These are phyloP conservation scores for Teunomyces barrocoloradensis DNA, from an alignment of 805 yeast species.

Conservation along the genomic window DNA sequence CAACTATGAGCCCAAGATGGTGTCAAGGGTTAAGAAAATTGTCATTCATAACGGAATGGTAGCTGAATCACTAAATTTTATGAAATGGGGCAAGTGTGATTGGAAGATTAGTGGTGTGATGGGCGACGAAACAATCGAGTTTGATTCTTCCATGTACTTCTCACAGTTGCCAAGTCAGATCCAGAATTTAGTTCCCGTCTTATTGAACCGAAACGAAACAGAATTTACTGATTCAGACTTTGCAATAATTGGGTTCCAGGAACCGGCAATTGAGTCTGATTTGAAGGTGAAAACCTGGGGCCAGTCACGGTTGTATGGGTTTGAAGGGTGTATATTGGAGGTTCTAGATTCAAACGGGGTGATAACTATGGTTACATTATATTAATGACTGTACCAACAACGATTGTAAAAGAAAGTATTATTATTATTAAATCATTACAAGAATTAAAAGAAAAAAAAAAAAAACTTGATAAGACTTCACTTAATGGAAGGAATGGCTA, in stretches of 20 bases:
- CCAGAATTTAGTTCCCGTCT: conserved; percentile 27
- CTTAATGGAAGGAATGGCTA: neutral
- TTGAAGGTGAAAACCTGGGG: conserved; percentile 38
- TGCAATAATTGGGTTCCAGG: conserved; percentile 24
- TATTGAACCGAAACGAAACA: conserved; percentile 37
- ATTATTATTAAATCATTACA: neutral
- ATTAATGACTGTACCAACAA: conserved; percentile 4
- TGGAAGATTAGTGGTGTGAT: conserved; percentile 33
- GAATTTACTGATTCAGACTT: conserved; percentile 39
- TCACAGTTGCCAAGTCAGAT: conserved; percentile 22
- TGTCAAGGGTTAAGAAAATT: conserved; percentile 37
- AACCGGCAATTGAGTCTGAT: conserved; percentile 8
- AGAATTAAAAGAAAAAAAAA: neutral
- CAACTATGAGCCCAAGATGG: conserved; percentile 8
- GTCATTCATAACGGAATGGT: conserved; percentile 51
- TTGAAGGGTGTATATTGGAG: conserved; percentile 40
- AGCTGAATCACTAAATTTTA: conserved; percentile 50
- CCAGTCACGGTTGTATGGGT: conserved; percentile 42
- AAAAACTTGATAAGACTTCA: neutral
- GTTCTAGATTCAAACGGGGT: conserved; percentile 38
- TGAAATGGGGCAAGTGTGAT: conserved; percentile 51
- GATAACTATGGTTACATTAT: conserved; percentile 37
- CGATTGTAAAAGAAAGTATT: neutral
- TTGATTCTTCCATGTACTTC: conserved; percentile 32
- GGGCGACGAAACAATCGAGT: conserved; percentile 8